phyloP scores from a whole-genome alignment of 768 basidiomycete species.

The Boletales sp. region DNA sequence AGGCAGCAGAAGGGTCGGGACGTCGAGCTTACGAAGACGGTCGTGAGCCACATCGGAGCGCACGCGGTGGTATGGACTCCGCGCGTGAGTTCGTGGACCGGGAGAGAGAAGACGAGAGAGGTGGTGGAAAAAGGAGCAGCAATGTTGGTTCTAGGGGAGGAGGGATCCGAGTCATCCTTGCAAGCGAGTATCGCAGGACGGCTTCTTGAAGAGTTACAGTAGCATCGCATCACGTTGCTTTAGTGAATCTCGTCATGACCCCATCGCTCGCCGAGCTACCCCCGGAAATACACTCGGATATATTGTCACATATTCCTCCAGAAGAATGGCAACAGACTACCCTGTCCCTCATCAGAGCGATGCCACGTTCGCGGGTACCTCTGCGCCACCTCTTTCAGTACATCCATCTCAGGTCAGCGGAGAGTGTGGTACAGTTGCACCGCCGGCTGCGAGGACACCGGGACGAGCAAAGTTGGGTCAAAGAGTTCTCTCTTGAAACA shows the following conservation, averaged over 20 bases:
- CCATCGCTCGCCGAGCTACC: slow-evolving; percentile 43
- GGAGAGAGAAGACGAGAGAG: slow-evolving; percentile 42
- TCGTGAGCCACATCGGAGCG: slow-evolving; percentile 48
- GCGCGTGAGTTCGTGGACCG: slow-evolving; percentile 45
- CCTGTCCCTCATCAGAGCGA: slow-evolving; percentile 56
- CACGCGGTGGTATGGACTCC: slow-evolving; percentile 54
- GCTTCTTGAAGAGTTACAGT: slow-evolving; percentile 11
- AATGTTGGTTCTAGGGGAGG: slow-evolving; percentile 36
- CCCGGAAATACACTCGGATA: slow-evolving; percentile 59
- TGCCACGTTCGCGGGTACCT: slow-evolving; percentile 61
- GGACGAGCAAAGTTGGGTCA: slow-evolving; percentile 39
- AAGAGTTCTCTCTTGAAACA: slow-evolving; percentile 48
- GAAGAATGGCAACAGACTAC: slow-evolving; percentile 48
- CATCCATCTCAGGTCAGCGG: slow-evolving; percentile 46
- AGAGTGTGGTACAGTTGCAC: slow-evolving; percentile 58
- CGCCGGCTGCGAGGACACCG: slow-evolving; percentile 43
- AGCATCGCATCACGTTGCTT: too few relatives aligned
- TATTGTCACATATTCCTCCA: slow-evolving; percentile 50
- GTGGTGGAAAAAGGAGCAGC: slow-evolving; percentile 50
- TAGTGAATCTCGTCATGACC: slow-evolving; percentile 9
- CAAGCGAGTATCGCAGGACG: slow-evolving; percentile 29
- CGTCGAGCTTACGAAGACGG: slow-evolving; percentile 30
- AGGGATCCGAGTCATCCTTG: slow-evolving; percentile 25
- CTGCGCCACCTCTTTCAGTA: slow-evolving; percentile 53
- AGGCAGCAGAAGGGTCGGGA: slow-evolving; percentile 22